Percentiles rank a stretch among this genome's conserved stretches.
Conservation (phyloP, 169 alveolate species). For the Cyclospora cayetanensis region DNA sequence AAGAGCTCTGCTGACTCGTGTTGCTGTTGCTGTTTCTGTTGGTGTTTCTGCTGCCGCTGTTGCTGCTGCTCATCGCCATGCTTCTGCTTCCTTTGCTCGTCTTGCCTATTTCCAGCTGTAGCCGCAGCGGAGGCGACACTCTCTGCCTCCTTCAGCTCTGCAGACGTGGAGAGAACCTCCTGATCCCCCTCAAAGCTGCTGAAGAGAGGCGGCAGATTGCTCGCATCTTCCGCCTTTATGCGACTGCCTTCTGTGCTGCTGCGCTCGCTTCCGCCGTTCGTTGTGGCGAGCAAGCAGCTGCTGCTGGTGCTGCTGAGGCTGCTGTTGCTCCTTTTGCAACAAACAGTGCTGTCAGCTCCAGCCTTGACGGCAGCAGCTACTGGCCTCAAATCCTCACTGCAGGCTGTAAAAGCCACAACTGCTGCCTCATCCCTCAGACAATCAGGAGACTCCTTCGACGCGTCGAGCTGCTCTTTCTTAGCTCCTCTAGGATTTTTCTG, state of each 20-base stretch:
- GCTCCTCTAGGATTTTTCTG: too few relatives aligned
- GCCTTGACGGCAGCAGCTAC: too few relatives aligned
- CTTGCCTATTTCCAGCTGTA: neutral
- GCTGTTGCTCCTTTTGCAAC: slow-evolving; percentile 5
- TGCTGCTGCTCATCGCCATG: neutral
- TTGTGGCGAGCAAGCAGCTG: neutral
- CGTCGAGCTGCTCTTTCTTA: too few relatives aligned
- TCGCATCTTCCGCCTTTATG: neutral
- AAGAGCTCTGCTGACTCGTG: neutral
- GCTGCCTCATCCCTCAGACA: too few relatives aligned
- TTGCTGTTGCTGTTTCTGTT: neutral
- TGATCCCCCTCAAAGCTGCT: slow-evolving; percentile 11
- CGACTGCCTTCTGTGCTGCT: neutral
- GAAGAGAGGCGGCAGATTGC: neutral
- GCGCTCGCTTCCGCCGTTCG: neutral
- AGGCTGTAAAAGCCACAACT: neutral
- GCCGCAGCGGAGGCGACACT: slow-evolving; percentile 11
- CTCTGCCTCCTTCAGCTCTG: too few relatives aligned
- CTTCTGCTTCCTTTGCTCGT: neutral
- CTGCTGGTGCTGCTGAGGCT: neutral
- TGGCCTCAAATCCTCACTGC: slow-evolving; percentile 7
- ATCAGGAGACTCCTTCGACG: too few relatives aligned
- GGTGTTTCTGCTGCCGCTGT: neutral
- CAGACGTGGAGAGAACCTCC: neutral
- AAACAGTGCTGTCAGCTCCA: too few relatives aligned